phyloP scores from a whole-genome alignment of 2,329 filamentous ascomycete species.

The Talaromyces sp. region DNA sequence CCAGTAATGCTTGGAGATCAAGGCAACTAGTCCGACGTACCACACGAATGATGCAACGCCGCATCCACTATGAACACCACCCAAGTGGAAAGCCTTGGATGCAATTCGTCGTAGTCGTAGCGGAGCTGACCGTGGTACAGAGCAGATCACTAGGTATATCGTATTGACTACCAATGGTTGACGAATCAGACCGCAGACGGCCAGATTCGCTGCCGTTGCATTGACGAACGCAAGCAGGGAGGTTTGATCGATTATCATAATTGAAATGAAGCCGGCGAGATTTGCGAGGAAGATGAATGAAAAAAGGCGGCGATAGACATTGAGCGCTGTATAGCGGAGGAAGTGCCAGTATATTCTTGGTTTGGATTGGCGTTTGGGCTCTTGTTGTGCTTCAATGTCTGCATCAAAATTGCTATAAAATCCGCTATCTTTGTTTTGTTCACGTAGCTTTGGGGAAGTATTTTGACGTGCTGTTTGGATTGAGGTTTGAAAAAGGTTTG shows the following conservation, averaged over 20 bases:
- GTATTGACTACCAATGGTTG: constrained; percentile 54
- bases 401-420: background rate
- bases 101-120: constrained; percentile 44
- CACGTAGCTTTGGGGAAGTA: background rate
- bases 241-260: constrained; percentile 35
- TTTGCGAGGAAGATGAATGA: constrained; percentile 41
- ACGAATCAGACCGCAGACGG: constrained; percentile 47
- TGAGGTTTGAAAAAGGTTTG: background rate
- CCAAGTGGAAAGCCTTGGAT: constrained; percentile 53
- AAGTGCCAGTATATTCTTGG: constrained; percentile 19
- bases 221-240: constrained; percentile 39
- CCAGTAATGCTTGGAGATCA: constrained; percentile 35
- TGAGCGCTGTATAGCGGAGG: constrained; percentile 36
- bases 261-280: constrained; percentile 34
- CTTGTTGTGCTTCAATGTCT: constrained; percentile 26
- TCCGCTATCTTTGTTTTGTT: background rate
- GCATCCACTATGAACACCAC: constrained; percentile 53
- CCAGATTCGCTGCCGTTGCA: constrained; percentile 46
- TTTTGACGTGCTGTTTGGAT: background rate
- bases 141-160: constrained; percentile 46
- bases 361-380: constrained; percentile 24
- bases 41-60: constrained; percentile 49
- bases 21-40: constrained; percentile 41
- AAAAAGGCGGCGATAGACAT: constrained; percentile 44
- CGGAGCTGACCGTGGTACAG: constrained; percentile 45